Percentiles rank a stretch among this genome's conserved stretches.
Conservation (phyloP, 495 filamentous ascomycete species). For the Cairneyella variabilis region DNA sequence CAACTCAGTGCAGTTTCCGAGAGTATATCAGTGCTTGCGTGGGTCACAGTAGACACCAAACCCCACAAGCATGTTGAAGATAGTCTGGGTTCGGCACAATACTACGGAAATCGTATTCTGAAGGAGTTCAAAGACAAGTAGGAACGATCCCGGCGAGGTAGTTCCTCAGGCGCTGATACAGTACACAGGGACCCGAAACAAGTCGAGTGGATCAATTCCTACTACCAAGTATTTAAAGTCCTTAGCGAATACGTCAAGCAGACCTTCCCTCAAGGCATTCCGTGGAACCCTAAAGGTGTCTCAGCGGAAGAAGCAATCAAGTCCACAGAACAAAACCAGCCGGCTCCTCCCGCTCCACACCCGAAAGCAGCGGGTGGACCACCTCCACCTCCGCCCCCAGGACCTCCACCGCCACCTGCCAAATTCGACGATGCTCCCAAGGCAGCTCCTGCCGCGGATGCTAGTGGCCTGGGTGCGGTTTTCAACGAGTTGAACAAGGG, state of each 20-base stretch:
- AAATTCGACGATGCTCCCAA: constrained; percentile 44
- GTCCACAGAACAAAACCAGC: constrained; percentile 43
- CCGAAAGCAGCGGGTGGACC: constrained; percentile 33
- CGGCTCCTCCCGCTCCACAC: constrained; percentile 27
- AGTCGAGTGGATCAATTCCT: constrained; percentile 81
- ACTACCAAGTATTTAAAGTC: constrained; percentile 80
- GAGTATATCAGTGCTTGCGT: constrained; percentile 78
- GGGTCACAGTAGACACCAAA: constrained; percentile 76
- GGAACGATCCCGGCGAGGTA: constrained; percentile 18
- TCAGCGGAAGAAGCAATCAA: constrained; percentile 67
- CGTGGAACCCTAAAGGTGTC: constrained; percentile 83
- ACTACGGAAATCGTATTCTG: constrained; percentile 87
- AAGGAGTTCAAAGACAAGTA: constrained; percentile 90
- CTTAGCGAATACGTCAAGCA: constrained; percentile 77
- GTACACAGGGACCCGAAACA: constrained; percentile 64
- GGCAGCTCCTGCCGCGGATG: constrained; percentile 29
- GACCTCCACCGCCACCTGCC: constrained; percentile 64
- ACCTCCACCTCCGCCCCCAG: constrained; percentile 68
- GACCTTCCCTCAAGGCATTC: constrained; percentile 72
- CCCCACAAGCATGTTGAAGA: constrained; percentile 80
- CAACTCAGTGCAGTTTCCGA: constrained; percentile 85
- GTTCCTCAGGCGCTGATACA: constrained; percentile 6
- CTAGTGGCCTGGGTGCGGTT: constrained; percentile 70
- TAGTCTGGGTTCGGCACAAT: constrained; percentile 72
- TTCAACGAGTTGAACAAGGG: constrained; percentile 90